phyloP scores from a whole-genome alignment of 164 flowering plant species.

The Stephania yunnanensis region DNA sequence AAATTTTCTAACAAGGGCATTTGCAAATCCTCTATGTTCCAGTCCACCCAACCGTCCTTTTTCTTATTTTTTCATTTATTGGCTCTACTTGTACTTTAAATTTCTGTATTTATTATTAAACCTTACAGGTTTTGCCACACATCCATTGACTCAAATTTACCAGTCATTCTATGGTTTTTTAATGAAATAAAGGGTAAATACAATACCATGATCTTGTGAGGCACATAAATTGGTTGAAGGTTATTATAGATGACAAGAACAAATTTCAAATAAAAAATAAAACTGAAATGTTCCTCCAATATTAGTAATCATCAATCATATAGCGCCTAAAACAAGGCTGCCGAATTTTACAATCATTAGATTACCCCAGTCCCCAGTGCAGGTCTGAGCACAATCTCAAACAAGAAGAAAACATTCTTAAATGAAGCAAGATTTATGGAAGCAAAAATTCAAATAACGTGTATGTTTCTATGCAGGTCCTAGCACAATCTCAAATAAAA shows the following conservation, averaged over 20 bases:
- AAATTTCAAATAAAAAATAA: background rate
- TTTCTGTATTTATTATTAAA: too few species aligned
- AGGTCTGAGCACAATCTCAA: background rate
- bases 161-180: too few species aligned
- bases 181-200: background rate
- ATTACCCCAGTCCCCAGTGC: background rate
- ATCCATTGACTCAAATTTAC: too few species aligned
- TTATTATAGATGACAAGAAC: background rate
- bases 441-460: background rate
- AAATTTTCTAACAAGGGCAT: too few species aligned
- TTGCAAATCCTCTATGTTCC: too few species aligned
- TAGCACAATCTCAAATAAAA: background rate
- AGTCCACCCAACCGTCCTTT: too few species aligned
- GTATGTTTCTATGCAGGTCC: background rate
- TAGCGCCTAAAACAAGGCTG: background rate
- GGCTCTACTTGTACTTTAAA: too few species aligned
- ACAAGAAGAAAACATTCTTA: background rate
- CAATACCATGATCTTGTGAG: background rate
- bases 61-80: too few species aligned
- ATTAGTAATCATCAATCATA: background rate
- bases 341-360: background rate
- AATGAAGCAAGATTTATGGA: background rate
- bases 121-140: too few species aligned
- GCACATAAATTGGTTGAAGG: background rate
- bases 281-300: background rate